phyloP scores from a whole-genome alignment of 2,329 filamentous ascomycete species.

The Eutypa lata region DNA sequence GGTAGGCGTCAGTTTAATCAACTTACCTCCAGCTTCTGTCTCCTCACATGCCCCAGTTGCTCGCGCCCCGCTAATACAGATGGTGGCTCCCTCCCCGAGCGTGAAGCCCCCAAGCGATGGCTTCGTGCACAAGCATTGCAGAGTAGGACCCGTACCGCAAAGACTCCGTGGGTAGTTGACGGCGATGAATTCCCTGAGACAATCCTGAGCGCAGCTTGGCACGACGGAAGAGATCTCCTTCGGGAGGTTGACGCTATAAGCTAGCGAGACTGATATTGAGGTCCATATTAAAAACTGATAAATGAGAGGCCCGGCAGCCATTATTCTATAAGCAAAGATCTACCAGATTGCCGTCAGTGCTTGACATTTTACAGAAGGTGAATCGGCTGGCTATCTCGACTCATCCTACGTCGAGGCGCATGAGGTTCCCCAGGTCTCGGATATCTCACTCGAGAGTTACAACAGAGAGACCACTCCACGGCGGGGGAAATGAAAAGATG shows the following conservation, averaged over 20 bases:
- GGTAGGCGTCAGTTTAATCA: neutral
- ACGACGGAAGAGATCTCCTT: slow-evolving; percentile 22
- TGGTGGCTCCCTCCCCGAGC: slow-evolving; percentile 67
- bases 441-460: slow-evolving; percentile 10
- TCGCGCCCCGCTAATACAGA: slow-evolving; percentile 59
- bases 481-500: slow-evolving; percentile 1
- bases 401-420: slow-evolving; percentile 9
- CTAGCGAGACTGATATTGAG: slow-evolving; percentile 18
- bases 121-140: slow-evolving; percentile 63
- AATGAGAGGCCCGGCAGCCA: slow-evolving; percentile 26
- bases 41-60: slow-evolving; percentile 49
- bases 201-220: slow-evolving; percentile 35
- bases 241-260: slow-evolving; percentile 19
- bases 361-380: slow-evolving; percentile 9
- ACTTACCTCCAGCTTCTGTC: slow-evolving; percentile 38
- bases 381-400: slow-evolving; percentile 7
- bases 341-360: slow-evolving; percentile 22
- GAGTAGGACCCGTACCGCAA: slow-evolving; percentile 48
- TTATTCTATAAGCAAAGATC: slow-evolving; percentile 29
- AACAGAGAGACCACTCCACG: slow-evolving; percentile 7
- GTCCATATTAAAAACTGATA: slow-evolving; percentile 26
- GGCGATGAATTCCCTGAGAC: slow-evolving; percentile 61
- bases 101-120: slow-evolving; percentile 62
- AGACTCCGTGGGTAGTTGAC: slow-evolving; percentile 50
- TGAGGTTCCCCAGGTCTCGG: slow-evolving; percentile 15